Conservation (phyloP, 2,329 filamentous ascomycete genomes). For the Epichloe festucae region DNA sequence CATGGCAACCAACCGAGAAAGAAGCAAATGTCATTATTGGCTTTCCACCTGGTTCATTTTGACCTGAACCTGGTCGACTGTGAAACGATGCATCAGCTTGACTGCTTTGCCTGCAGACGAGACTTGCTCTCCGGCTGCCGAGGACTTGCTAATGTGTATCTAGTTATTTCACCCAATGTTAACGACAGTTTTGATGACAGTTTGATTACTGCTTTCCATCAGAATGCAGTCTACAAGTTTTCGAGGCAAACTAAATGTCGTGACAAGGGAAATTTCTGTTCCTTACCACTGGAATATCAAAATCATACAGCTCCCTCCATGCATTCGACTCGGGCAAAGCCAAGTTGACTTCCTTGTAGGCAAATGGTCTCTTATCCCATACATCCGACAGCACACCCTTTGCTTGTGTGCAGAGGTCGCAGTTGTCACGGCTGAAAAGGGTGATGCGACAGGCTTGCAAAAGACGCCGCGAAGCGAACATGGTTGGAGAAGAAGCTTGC, state of each 20-base stretch:
- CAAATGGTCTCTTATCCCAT: conserved; percentile 53
- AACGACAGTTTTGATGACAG: background rate
- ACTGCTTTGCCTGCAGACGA: conserved; percentile 43
- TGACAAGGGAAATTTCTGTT: background rate
- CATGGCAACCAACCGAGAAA: background rate
- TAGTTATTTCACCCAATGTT: conserved; percentile 13
- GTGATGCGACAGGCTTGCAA: conserved; percentile 52
- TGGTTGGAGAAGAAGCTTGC: conserved; percentile 15
- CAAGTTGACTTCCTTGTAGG: conserved; percentile 58
- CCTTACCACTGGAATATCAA: conserved; percentile 65
- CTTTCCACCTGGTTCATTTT: conserved; percentile 52
- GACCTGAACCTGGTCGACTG: conserved; percentile 47
- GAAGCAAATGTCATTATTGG: background rate
- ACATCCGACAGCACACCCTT: conserved; percentile 56
- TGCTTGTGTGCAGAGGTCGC: conserved; percentile 56
- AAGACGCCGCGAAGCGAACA: conserved; percentile 38
- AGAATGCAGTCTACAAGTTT: no score
- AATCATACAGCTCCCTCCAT: conserved; percentile 66
- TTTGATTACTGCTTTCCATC: no score
- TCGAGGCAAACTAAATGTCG: no score
- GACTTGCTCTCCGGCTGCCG: conserved; percentile 36
- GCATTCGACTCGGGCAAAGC: conserved; percentile 46
- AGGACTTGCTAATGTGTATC: conserved; percentile 50
- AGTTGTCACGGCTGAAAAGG: conserved; percentile 60
- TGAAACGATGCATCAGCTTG: conserved; percentile 72